Conservation (phyloP, 1,284 basidiomycete species). For the Mycocalia duriaeana region DNA sequence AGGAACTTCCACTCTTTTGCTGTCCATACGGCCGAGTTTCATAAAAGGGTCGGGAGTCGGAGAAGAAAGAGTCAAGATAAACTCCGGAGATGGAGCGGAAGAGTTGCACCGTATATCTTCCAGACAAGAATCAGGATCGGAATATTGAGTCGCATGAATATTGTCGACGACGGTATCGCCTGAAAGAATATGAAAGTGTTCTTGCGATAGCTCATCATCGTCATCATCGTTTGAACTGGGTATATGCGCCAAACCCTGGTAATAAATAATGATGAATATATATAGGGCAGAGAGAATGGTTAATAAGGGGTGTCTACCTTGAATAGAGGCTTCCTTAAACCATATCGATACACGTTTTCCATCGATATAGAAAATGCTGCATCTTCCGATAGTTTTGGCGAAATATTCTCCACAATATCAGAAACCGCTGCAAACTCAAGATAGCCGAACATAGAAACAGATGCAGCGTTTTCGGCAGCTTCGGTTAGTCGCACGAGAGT, state of each 20-base stretch:
- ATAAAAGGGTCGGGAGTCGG: too few relatives aligned
- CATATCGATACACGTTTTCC: slow-evolving; percentile 41
- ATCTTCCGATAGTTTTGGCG: slow-evolving; percentile 22
- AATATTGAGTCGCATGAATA: too few relatives aligned
- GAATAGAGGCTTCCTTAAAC: slow-evolving; percentile 41
- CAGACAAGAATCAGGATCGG: too few relatives aligned
- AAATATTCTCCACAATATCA: neutral
- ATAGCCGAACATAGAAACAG: neutral
- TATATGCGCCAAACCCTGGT: neutral
- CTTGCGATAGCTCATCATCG: neutral
- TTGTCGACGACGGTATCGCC: too few relatives aligned
- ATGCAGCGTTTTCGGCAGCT: slow-evolving; percentile 6
- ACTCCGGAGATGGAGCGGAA: too few relatives aligned
- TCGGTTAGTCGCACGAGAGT: neutral
- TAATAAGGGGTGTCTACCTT: slow-evolving; percentile 36
- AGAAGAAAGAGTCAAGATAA: too few relatives aligned
- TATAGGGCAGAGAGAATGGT: neutral
- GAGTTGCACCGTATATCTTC: too few relatives aligned
- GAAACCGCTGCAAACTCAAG: neutral
- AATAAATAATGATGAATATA: neutral
- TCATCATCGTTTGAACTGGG: neutral
- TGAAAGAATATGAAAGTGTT: neutral
- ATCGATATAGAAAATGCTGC: slow-evolving; percentile 40
- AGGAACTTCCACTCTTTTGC: too few relatives aligned
- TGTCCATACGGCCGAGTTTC: too few relatives aligned